phyloP scores from a whole-genome alignment of 208 protist genomes.

The Trypanosoma congolense region DNA sequence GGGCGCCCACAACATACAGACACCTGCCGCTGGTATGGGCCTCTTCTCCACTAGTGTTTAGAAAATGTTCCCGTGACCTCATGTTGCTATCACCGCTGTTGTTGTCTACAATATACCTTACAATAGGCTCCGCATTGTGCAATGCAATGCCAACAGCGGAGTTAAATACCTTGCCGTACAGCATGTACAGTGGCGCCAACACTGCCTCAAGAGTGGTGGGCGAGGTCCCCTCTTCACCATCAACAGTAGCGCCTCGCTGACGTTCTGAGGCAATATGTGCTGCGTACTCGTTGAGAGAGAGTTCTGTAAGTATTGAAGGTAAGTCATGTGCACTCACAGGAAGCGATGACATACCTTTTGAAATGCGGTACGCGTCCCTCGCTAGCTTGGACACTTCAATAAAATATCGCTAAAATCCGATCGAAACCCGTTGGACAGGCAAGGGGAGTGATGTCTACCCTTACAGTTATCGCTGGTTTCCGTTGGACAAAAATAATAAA shows the following conservation, averaged over 20 bases:
- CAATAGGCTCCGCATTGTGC: constrained; percentile 58
- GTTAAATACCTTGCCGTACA: constrained; percentile 72
- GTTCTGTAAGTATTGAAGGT: constrained; percentile 33
- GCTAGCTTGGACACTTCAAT: no score
- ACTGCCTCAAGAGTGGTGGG: constrained; percentile 34
- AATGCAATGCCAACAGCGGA: constrained; percentile 73
- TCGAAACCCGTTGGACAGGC: no score
- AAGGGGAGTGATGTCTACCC: no score
- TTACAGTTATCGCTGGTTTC: no score
- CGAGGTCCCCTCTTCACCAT: neutral
- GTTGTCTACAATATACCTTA: constrained; percentile 45
- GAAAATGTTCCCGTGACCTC: neutral
- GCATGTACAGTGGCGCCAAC: constrained; percentile 63
- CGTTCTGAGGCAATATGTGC: constrained; percentile 23
- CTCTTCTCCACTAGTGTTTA: neutral
- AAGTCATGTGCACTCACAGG: constrained; percentile 22
- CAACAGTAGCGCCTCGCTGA: neutral
- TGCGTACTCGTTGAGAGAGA: constrained; percentile 37
- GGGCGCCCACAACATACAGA: constrained; percentile 73
- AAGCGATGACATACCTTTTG: neutral
- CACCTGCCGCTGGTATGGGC: constrained; percentile 22
- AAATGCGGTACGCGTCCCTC: no score
- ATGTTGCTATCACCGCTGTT: neutral
- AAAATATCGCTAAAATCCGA: no score
- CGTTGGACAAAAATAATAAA: no score